Percentiles rank a stretch among this genome's conserved stretches.
Evolutionary conservation across 176 grass and related monocot species (phyloP).

Genomic region (Cenchrus americanus): DNA sequence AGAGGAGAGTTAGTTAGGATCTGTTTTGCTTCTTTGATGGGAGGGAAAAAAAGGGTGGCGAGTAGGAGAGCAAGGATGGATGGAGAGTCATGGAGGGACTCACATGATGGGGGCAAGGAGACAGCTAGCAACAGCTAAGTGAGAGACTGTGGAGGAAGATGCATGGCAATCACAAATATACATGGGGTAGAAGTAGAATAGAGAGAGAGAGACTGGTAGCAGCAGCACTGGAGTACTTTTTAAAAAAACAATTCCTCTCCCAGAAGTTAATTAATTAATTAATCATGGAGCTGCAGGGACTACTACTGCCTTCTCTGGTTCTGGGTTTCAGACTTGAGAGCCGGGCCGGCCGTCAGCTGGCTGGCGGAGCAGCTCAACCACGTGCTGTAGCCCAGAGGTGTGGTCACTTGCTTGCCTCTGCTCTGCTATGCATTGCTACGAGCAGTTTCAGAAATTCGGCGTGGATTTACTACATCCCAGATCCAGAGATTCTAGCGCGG

Average conservation of each 20-base stretch:
- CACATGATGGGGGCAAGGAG: slow-evolving; percentile 67
- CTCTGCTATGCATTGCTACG: neutral
- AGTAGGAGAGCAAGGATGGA: neutral
- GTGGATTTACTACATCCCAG: slow-evolving; percentile 32
- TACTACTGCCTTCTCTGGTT: slow-evolving; percentile 13
- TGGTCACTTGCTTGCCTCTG: neutral
- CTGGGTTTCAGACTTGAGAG: slow-evolving; percentile 37
- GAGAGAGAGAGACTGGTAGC: neutral
- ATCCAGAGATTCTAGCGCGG: slow-evolving; percentile 9
- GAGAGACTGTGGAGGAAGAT: slow-evolving; percentile 17
- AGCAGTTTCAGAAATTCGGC: slow-evolving; percentile 21
- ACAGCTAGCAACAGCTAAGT: slow-evolving; percentile 97
- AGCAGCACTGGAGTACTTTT: neutral
- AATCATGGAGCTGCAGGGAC: slow-evolving; percentile 36
- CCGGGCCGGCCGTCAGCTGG: neutral
- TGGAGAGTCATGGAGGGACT: slow-evolving; percentile 27
- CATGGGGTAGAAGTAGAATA: slow-evolving; percentile 8
- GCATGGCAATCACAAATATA: neutral
- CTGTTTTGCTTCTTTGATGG: neutral
- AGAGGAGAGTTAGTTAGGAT: slow-evolving; percentile 5
- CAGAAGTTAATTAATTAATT: neutral
- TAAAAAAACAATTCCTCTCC: neutral
- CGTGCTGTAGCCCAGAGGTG: slow-evolving; percentile 32
- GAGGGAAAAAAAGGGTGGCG: neutral
- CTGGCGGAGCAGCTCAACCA: slow-evolving; percentile 22